phyloP scores from a whole-genome alignment of 257 asterid genomes.

The Solanum gandarillasii region DNA sequence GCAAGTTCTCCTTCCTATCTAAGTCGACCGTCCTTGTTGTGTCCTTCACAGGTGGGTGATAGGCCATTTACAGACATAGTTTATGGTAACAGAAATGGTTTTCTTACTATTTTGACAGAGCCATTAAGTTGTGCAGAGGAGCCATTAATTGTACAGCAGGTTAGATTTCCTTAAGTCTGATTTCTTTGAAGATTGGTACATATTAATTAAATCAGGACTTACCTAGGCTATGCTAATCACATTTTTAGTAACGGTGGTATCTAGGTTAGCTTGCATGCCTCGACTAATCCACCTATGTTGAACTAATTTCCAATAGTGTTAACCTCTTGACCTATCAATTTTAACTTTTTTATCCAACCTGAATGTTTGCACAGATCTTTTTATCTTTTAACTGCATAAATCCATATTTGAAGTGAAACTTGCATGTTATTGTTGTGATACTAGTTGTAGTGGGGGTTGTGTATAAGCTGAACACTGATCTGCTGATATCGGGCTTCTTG shows the following conservation, averaged over 20 bases:
- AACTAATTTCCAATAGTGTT: not conserved
- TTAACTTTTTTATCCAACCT: not conserved
- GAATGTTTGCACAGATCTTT: not conserved
- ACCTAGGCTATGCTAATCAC: not conserved
- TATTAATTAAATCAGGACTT: not conserved
- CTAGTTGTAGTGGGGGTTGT: not conserved
- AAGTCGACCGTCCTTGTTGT: conserved; percentile 1
- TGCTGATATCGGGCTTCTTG: not conserved
- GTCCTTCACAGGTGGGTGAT: conserved; percentile 76
- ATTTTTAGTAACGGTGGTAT: not conserved
- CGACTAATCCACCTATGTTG: not conserved
- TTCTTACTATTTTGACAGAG: conserved; percentile 74
- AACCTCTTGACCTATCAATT: not conserved
- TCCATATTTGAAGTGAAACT: not conserved
- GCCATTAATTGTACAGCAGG: conserved; percentile 81
- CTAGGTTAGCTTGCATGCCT: not conserved
- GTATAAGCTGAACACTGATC: not conserved
- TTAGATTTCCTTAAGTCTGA: conserved; percentile 6
- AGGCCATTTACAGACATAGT: conserved; percentile 90
- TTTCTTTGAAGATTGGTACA: not conserved
- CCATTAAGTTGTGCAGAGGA: conserved; percentile 75
- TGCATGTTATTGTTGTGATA: not conserved
- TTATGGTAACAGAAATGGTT: conserved; percentile 80
- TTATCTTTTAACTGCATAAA: not conserved
- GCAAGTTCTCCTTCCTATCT: not conserved